Evolutionary conservation across 768 basidiomycete species (phyloP), one percentile per base, ranked within the genome.

Genomic region (Collybia sp.): DNA sequence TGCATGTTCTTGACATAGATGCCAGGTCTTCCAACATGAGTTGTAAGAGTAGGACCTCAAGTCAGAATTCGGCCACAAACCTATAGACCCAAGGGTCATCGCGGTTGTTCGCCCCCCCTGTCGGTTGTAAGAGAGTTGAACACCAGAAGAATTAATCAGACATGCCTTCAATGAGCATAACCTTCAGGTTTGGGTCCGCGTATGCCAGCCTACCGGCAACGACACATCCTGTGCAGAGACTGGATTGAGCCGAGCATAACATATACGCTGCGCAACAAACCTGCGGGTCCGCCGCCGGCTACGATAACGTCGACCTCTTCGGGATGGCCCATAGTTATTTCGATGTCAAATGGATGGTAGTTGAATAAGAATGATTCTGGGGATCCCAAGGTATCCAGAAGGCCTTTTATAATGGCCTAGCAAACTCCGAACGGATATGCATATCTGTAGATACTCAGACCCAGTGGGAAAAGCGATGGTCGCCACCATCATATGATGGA

Each of bases 51-150:
- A 1, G 8, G 32, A 13, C 17, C 19, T 33, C 12, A 1, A 4
- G 4, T 16, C 15, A 20, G 16, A 18, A 17, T 19, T 18, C 42
- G 44, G 31, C 53, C 25, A 25, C 25, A 25, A 25, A 73, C 74
- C 80, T 68, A 60, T 85, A 85, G 42, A 86, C 84, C 83, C 82
- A 85, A 37, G 83, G 83, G 50, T 85, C 83, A 53, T 84, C 82
- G 12, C 80, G 70, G 64, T 85, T 85, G 69, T 84, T 84, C 15
- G 79, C 78, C 47, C 83, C 82, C 44, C 72, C 82, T 83, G 19
- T 37, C 37, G 32, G 51, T 17, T 6, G 1, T 16, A 32, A 19
- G 31, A 40, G 30, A 15, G 35, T 17, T 13, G 34, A 30, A 20
- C n/a, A 19, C 12, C 16, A 20, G n/a, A 16, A 25, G 2, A 12